Evolutionary conservation across 1,284 basidiomycete species (phyloP), one percentile per base, ranked within the genome.

Genomic region (Pseudozyma sp.): DNA sequence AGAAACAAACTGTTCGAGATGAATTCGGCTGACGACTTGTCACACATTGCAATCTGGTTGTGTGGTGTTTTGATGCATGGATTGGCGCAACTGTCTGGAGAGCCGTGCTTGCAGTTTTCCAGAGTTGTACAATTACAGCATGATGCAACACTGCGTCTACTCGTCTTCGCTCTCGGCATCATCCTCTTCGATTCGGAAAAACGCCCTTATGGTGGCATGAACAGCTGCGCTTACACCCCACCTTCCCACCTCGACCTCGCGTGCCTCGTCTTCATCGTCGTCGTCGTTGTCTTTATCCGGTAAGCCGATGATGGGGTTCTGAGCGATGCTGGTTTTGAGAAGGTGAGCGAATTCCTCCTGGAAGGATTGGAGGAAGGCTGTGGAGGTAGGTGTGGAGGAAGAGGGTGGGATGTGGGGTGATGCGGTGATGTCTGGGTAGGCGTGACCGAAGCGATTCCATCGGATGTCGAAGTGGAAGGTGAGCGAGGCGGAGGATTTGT

Each of bases 361-460:
- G 29, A 73, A 68, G 0, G 14, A 24, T 0, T 16, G 16, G 14
- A 73, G 7, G n/a, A 73, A 61, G 0, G 49, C 35, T 13, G 2
- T 30, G 0, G 9, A 14, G 0, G 56, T 64, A 4, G 35, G 3
- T 11, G 48, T 17, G 3, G n/a, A 11, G 16, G 60, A 5, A 5
- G 8, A 3, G 0, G n/a, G 6, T 1, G 69, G 69, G 0, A 72
- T 47, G 10, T 31, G 24, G 8, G 64, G 63, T 0, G 33, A 29
- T 0, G 53, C 40, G 10, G 24, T 31, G 39, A 71, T 40, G 1
- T 59, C 1, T 0, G 68, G 63, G 10, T 31, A 17, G 0, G 69
- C 69, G 29, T 72, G 64, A 11, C 69, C 69, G 53, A 49, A 72
- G 2, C 69, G 35, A 31, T 68, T 72, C 50, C 50, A 72, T 4